phyloP scores from a whole-genome alignment of 129 eudicot species.

The Artemisia argyi region DNA sequence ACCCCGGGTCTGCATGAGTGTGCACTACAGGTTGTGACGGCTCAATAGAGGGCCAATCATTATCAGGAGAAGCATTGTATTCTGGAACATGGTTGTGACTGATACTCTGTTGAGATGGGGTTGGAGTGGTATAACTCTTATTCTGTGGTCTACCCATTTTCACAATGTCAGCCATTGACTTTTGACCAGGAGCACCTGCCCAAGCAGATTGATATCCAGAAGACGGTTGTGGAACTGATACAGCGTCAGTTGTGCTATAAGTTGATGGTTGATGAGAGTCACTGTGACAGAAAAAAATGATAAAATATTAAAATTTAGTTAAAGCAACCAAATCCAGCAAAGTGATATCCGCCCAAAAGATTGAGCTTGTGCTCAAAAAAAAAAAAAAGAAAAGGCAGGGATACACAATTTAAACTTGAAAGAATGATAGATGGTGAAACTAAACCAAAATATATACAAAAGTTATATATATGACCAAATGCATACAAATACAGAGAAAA shows the following conservation, averaged over 20 bases:
- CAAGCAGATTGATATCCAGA: slow-evolving; percentile 72
- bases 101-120: slow-evolving; percentile 40
- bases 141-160: slow-evolving; percentile 94
- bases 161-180: slow-evolving; percentile 96
- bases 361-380: too few species aligned
- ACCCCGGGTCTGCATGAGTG: slow-evolving; percentile 38
- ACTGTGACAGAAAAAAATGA: slow-evolving; percentile 33
- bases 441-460: not conserved
- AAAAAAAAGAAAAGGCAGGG: too few species aligned
- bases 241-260: slow-evolving; percentile 29
- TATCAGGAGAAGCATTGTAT: slow-evolving; percentile 44
- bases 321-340: slow-evolving; percentile 5
- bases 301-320: not conserved
- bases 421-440: not conserved
- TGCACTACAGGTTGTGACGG: slow-evolving; percentile 48
- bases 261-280: slow-evolving; percentile 46
- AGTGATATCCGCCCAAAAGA: not conserved
- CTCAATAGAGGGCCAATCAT: slow-evolving; percentile 78
- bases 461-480: not conserved
- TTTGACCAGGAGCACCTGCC: slow-evolving; percentile 74
- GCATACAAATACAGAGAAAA: too few species aligned
- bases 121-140: slow-evolving; percentile 43
- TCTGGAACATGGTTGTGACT: slow-evolving; percentile 39
- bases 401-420: not conserved
- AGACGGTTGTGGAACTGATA: slow-evolving; percentile 51